Percentiles rank a stretch among this genome's conserved stretches.
phyloP scores from a whole-genome alignment of 106 monocot genomes.

The Hemerocallis citrina region DNA sequence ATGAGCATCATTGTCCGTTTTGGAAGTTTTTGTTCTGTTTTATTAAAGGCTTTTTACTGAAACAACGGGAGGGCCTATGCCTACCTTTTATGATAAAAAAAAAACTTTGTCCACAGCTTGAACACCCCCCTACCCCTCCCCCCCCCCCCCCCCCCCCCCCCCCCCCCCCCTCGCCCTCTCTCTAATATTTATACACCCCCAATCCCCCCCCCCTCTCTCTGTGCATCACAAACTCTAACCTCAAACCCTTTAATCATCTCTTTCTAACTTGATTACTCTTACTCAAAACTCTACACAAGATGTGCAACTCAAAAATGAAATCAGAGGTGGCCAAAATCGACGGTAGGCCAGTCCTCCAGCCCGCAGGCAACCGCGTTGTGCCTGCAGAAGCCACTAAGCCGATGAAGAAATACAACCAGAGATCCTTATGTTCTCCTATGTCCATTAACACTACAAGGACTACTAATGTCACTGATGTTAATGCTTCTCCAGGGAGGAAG shows the following conservation, averaged over 20 bases:
- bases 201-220: background rate
- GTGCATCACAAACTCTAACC: constrained; percentile 13
- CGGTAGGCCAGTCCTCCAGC: constrained; percentile 44
- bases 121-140: no score
- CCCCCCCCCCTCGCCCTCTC: constrained; percentile 1
- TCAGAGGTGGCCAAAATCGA: constrained; percentile 24
- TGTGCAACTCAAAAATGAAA: constrained; percentile 61
- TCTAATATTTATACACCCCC: constrained; percentile 9
- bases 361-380: constrained; percentile 36
- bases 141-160: no score
- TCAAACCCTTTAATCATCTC: background rate
- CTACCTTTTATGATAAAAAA: no score
- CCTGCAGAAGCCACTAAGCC: constrained; percentile 1
- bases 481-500: no score
- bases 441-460: background rate
- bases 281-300: background rate
- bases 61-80: no score
- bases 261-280: background rate
- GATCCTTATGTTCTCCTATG: constrained; percentile 13
- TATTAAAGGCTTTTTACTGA: no score
- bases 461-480: background rate
- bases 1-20: no score
- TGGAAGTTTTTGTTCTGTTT: no score
- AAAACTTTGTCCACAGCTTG: no score
- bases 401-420: constrained; percentile 28